A percentile compares a stretch with the other conserved stretches of the same genome.
Evolutionary conservation across 2,329 filamentous ascomycete genomes (phyloP).

Genomic region (Teratosphaeria zuluensis): DNA sequence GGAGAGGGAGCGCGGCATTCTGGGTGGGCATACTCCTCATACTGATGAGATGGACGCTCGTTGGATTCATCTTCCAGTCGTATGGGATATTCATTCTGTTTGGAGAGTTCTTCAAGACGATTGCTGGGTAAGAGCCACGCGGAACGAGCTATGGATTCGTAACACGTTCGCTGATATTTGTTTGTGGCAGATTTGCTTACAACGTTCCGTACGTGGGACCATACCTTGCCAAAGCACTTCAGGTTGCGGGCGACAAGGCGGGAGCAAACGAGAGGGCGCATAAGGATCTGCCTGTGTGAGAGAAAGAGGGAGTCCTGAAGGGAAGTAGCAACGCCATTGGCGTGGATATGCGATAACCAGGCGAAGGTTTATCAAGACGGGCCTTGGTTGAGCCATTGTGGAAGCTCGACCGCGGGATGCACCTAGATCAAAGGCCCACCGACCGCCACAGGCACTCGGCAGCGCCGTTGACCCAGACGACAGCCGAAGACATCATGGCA

Average conservation of each 20-base stretch:
- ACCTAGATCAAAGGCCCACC: background rate
- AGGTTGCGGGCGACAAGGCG: conserved; percentile 63
- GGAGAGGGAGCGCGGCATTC: conserved; percentile 85
- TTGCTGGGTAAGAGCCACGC: conserved; percentile 49
- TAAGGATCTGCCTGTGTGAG: conserved; percentile 65
- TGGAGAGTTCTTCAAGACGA: conserved; percentile 90
- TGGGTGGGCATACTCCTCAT: conserved; percentile 75
- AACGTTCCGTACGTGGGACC: conserved; percentile 79
- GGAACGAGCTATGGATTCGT: background rate
- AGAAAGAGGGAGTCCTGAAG: background rate
- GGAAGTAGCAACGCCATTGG: background rate
- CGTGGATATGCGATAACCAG: background rate
- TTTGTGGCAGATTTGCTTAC: conserved; percentile 52
- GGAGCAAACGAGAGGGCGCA: conserved; percentile 55
- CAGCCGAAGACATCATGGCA: background rate
- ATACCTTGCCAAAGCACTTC: conserved; percentile 66
- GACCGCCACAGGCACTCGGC: background rate
- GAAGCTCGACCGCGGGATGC: background rate
- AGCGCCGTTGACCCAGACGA: background rate
- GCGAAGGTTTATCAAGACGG: background rate
- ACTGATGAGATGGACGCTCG: conserved; percentile 77
- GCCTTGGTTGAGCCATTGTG: background rate
- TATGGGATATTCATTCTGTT: conserved; percentile 92
- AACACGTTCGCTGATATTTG: background rate
- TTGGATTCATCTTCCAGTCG: conserved; percentile 81